Conservation (phyloP, 352 stramenopile species). For the Peronospora belbahrii region DNA sequence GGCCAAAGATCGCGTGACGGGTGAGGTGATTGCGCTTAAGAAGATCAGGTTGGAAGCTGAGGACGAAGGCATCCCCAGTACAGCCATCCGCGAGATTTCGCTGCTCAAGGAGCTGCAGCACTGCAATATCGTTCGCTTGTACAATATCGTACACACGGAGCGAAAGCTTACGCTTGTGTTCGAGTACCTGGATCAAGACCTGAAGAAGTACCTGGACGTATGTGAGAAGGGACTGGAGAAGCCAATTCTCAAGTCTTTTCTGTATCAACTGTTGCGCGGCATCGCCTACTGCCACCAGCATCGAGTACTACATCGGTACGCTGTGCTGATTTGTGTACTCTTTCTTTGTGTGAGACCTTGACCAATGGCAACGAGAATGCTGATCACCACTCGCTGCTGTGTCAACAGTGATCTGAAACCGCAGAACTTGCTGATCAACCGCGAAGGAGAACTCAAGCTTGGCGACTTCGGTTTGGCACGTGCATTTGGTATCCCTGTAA, state of each 20-base stretch:
- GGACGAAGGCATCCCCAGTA: slow-evolving; percentile 97
- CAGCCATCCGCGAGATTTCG: slow-evolving; percentile 98
- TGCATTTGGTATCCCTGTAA: slow-evolving; percentile 98
- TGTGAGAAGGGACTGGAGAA: slow-evolving; percentile 95
- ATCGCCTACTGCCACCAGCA: slow-evolving; percentile 99
- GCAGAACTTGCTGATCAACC: slow-evolving; percentile 97
- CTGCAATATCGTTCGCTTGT: slow-evolving; percentile 97
- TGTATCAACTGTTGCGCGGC: slow-evolving; percentile 98
- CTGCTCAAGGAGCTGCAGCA: slow-evolving; percentile 97
- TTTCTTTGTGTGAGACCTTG: not conserved
- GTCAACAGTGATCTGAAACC: slow-evolving; percentile 96
- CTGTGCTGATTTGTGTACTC: slow-evolving; percentile 3
- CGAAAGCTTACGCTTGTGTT: slow-evolving; percentile 99
- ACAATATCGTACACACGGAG: slow-evolving; percentile 99
- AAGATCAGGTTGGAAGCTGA: slow-evolving; percentile 99
- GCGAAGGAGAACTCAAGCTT: slow-evolving; percentile 97
- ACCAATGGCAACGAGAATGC: not conserved
- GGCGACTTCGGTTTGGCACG: slow-evolving; percentile 99
- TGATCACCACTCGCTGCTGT: slow-evolving; percentile 1
- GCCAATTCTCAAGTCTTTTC: slow-evolving; percentile 91
- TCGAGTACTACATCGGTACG: slow-evolving; percentile 87
- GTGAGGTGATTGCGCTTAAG: slow-evolving; percentile 99
- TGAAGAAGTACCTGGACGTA: slow-evolving; percentile 99
- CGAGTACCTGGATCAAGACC: slow-evolving; percentile 99
- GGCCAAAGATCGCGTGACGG: slow-evolving; percentile 91